Base-by-base conservation (phyloP, 2,329 filamentous ascomycete genomes). In the Aspergillus sp. region DNA sequence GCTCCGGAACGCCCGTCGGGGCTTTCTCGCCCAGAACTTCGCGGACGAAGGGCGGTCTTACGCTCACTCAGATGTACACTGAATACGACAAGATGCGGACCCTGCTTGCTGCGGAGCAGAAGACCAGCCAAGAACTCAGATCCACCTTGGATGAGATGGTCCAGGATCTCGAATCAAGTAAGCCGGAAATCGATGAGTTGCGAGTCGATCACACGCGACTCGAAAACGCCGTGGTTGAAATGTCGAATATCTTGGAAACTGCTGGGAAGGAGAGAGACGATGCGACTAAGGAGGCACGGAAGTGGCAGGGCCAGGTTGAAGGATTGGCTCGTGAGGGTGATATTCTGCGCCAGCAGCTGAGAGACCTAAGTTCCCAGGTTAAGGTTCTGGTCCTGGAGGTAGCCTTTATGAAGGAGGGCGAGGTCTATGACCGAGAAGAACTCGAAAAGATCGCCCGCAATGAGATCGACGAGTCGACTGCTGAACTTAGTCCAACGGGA, bases 351-450 rank as follows among this genome's bases (percentile, higher is more conserved):
- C 87, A 90, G 55, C 90, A 96, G 64, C 76, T 97, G 7, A 86
- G 91, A 30, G 93, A 97, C 66, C 78, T 95, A 17, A 90, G 90
- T 59, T 84, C 86, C 1, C 90, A 98, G 67, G 82, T 96, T 54
- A 94, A 95, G 66, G 84, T 95, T 62, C 79, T 98, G 5, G 78
- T 96, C 4, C 87, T 94, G 67, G 91, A 95, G 66, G 79, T 90
- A 49, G 85, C 94, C 60, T 83, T 88, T 17, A 50, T 67, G 48
- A 82, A 84, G 47, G 87, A 95, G 60, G 86, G 88, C 66, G 91
- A 90, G 20, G 70, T 85, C 0, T 84, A 88, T 52, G 88, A 95
- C 56, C 81, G 82, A 19, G 74, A 82, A 42, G 85, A 89, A 50
- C 78, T 95, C 33, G 83, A 94, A 65, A 84, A 85, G 54, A 77